Evolutionary conservation across 257 asterid genomes (phyloP).

Genomic region (Penstemon newberryi): DNA sequence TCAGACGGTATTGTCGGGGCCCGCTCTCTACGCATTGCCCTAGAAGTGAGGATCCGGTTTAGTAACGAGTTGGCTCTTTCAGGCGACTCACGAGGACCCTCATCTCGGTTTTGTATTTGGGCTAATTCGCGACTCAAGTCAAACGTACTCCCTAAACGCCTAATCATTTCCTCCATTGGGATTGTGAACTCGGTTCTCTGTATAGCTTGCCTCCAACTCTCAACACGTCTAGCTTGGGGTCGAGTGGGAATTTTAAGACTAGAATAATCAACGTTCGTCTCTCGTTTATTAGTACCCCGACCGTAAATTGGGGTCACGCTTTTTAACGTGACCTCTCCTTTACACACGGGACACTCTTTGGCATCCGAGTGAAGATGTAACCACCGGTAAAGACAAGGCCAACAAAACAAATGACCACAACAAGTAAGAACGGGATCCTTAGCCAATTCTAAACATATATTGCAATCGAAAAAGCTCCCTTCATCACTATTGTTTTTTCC

Average conservation of each 20-base stretch:
- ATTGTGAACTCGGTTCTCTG: slow-evolving; percentile 65
- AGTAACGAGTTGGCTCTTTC: slow-evolving; percentile 29
- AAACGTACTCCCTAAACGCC: slow-evolving; percentile 66
- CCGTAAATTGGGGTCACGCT: slow-evolving; percentile 86
- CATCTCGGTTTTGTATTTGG: slow-evolving; percentile 46
- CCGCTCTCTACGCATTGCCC: slow-evolving; percentile 79
- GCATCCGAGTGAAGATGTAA: slow-evolving; percentile 84
- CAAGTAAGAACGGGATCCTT: slow-evolving; percentile 95
- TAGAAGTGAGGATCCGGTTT: slow-evolving; percentile 60
- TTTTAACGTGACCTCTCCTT: slow-evolving; percentile 83
- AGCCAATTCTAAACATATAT: slow-evolving; percentile 88
- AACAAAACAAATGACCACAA: slow-evolving; percentile 95
- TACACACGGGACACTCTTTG: slow-evolving; percentile 92
- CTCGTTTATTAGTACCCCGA: slow-evolving; percentile 52
- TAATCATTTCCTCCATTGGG: slow-evolving; percentile 88
- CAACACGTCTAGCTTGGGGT: slow-evolving; percentile 70
- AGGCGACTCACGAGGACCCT: slow-evolving; percentile 54
- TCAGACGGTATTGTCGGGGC: slow-evolving; percentile 43
- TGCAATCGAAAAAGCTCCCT: slow-evolving; percentile 86
- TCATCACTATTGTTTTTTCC: slow-evolving; percentile 60
- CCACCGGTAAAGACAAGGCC: slow-evolving; percentile 98
- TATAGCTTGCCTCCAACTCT: slow-evolving; percentile 83
- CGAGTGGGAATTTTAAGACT: slow-evolving; percentile 56
- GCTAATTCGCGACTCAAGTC: slow-evolving; percentile 53
- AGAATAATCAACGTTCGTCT: slow-evolving; percentile 44